These are phyloP conservation scores for Ogataea pilisensis DNA, from an alignment of 805 yeast species.

Conservation along the genomic window DNA sequence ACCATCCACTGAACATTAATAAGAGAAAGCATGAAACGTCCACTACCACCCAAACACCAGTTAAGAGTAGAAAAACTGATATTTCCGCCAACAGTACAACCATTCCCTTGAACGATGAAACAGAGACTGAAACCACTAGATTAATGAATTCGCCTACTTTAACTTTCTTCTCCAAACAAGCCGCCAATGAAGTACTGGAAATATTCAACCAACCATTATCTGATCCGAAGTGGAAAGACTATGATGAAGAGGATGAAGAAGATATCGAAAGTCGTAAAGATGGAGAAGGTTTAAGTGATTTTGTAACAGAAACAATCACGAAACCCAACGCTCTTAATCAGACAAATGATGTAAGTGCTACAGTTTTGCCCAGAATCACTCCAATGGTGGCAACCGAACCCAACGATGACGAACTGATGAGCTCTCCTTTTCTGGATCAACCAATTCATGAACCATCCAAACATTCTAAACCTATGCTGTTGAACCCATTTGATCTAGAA, in stretches of 20 bases:
- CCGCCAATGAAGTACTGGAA: constrained; percentile 65
- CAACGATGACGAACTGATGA: constrained; percentile 24
- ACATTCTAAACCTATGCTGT: constrained; percentile 12
- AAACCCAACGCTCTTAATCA: constrained; percentile 15
- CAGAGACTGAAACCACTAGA: constrained; percentile 15
- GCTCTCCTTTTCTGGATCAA: constrained; percentile 46
- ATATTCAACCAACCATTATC: constrained; percentile 63
- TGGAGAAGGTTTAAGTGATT: constrained; percentile 30
- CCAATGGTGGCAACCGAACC: constrained; percentile 23
- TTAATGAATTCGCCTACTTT: constrained; percentile 66
- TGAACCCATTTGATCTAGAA: constrained; percentile 39
- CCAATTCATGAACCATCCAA: constrained; percentile 12
- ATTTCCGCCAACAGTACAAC: neutral
- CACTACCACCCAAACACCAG: constrained; percentile 1
- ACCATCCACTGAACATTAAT: constrained; percentile 3
- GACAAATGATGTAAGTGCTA: neutral
- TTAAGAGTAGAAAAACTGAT: constrained; percentile 5
- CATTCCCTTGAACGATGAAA: constrained; percentile 8
- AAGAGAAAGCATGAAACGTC: constrained; percentile 7
- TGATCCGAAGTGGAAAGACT: constrained; percentile 26
- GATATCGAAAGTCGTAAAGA: constrained; percentile 6
- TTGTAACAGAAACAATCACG: constrained; percentile 47
- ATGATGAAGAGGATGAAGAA: constrained; percentile 8
- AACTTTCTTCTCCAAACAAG: constrained; percentile 71
- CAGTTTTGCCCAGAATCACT: constrained; percentile 15